A percentile compares a stretch with the other conserved stretches of the same genome.
These are phyloP conservation scores for Meripilus lineatus DNA, from an alignment of 1,284 basidiomycete genomes.

Conservation along the genomic window DNA sequence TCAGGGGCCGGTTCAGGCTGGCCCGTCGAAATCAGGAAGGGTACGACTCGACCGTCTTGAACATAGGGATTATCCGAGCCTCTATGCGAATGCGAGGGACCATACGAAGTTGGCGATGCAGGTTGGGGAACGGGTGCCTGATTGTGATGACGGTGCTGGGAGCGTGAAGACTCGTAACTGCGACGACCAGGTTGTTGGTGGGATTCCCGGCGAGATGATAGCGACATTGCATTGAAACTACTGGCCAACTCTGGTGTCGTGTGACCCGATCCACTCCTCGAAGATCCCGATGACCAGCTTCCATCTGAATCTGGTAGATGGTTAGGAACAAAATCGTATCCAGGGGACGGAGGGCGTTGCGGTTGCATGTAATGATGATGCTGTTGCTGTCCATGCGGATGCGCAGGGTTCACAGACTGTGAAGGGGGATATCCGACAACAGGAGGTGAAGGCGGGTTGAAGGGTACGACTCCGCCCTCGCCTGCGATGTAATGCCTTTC, in stretches of 20 bases:
- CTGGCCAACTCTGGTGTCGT: constrained; percentile 1
- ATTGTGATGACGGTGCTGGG: too few species aligned
- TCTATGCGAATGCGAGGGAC: too few species aligned
- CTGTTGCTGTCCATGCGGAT: constrained; percentile 8
- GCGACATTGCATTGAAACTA: too few species aligned
- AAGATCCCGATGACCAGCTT: constrained; percentile 35
- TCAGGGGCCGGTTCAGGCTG: constrained; percentile 18
- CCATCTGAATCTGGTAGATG: too few species aligned
- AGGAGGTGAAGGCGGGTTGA: constrained; percentile 30
- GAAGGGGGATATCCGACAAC: too few species aligned
- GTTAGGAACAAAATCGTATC: neutral
- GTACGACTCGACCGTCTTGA: too few species aligned
- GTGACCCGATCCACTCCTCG: constrained; percentile 17
- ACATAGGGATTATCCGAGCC: too few species aligned
- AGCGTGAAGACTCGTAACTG: too few species aligned
- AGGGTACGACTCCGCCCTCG: constrained; percentile 63
- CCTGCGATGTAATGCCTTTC: constrained; percentile 68
- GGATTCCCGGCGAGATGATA: too few species aligned
- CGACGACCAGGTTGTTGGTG: too few species aligned
- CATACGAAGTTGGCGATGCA: neutral
- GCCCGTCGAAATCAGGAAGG: too few species aligned
- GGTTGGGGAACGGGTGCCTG: constrained; percentile 6
- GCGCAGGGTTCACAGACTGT: too few species aligned
- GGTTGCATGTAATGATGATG: neutral
- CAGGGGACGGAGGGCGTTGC: neutral